These are phyloP conservation scores for Coniochaeta sp. DNA, from an alignment of 2,329 filamentous ascomycete species.

Conservation along the genomic window DNA sequence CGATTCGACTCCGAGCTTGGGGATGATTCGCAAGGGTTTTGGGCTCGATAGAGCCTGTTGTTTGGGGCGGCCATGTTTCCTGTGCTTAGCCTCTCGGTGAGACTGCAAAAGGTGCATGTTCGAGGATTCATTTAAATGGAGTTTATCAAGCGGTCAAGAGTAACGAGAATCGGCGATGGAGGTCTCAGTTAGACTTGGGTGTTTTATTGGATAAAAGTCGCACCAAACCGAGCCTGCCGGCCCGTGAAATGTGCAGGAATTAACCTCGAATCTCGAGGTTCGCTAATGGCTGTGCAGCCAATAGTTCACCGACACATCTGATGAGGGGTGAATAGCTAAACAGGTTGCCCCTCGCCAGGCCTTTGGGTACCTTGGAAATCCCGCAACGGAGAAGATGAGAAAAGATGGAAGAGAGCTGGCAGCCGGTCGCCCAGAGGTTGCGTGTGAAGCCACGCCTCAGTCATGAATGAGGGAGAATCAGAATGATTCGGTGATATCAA, in stretches of 20 bases:
- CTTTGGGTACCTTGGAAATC: neutral
- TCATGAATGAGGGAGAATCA: neutral
- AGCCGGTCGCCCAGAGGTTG: neutral
- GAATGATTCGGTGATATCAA: neutral
- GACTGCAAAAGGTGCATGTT: no score
- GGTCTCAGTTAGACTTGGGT: no score
- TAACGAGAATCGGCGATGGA: no score
- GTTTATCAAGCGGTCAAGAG: no score
- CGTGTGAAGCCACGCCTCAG: neutral
- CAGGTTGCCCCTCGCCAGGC: neutral
- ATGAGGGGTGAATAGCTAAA: neutral
- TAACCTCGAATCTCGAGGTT: neutral
- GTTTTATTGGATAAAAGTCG: no score
- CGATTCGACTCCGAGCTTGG: no score
- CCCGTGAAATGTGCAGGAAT: neutral
- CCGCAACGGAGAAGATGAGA: neutral
- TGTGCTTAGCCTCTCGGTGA: no score
- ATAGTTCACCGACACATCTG: neutral
- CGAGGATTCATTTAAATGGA: no score
- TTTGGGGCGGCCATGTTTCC: no score
- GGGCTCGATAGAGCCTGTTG: no score
- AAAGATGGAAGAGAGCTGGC: neutral
- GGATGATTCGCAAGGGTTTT: no score
- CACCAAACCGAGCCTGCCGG: no score
- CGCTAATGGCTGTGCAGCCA: neutral